These are phyloP conservation scores for Blastobotrys apis DNA, from an alignment of 1,139 yeast species.

Conservation along the genomic window DNA sequence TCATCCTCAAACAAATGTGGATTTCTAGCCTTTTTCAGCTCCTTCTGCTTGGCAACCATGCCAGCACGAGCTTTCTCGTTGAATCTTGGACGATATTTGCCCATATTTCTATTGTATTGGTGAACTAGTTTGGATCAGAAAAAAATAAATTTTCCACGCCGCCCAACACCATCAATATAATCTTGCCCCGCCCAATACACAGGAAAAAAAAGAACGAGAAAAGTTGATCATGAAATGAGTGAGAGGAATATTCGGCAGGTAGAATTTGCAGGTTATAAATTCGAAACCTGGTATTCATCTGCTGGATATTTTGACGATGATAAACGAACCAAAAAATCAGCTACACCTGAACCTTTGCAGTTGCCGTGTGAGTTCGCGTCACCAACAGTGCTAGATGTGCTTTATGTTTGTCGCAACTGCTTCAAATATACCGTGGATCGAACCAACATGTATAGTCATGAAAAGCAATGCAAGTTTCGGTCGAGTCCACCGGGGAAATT, in stretches of 20 bases:
- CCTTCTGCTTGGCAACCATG: constrained; percentile 75
- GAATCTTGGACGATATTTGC: constrained; percentile 72
- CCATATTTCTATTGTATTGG: constrained; percentile 57
- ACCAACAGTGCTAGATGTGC: constrained; percentile 16
- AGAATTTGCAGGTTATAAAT: constrained; percentile 58
- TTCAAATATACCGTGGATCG: constrained; percentile 65
- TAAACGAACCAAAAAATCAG: constrained; percentile 26
- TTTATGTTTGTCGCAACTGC: constrained; percentile 75
- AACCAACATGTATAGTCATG: constrained; percentile 31
- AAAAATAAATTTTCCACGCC: no score
- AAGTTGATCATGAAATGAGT: no score
- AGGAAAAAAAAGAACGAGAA: no score
- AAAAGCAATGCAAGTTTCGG: constrained; percentile 43
- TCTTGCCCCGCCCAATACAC: no score
- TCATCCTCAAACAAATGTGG: constrained; percentile 36
- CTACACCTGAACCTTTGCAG: neutral
- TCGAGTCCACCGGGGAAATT: constrained; percentile 57
- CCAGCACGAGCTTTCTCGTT: constrained; percentile 86
- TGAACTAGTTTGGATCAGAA: no score
- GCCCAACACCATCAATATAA: no score
- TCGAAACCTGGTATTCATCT: constrained; percentile 83
- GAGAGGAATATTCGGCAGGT: constrained; percentile 59
- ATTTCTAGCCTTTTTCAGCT: constrained; percentile 62
- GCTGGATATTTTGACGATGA: constrained; percentile 57
- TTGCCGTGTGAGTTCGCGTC: no score